Percentiles rank a stretch among this genome's conserved stretches.
These are phyloP conservation scores for Cavenderia fasciculata DNA, from an alignment of 78 protist genomes.

Conservation along the genomic window DNA sequence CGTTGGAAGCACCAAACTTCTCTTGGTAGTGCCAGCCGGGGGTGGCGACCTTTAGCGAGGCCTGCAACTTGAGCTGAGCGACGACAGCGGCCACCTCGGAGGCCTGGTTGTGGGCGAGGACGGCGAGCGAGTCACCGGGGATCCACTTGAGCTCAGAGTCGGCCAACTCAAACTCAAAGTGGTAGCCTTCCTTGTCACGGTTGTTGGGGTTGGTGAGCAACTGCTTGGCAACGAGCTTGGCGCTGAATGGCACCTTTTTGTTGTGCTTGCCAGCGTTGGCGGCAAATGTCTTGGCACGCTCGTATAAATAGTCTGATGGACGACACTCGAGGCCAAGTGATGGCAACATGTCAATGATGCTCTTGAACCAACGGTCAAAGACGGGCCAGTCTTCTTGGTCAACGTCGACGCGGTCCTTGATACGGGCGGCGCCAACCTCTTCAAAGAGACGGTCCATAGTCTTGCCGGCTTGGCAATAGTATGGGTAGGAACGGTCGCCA, in stretches of 20 bases:
- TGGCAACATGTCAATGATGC: constrained; percentile 1
- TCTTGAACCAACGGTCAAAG: constrained; percentile 40
- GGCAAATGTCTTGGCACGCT: constrained; percentile 30
- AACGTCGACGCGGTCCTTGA: constrained; percentile 50
- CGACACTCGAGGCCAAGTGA: constrained; percentile 1
- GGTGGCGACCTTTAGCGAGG: constrained; percentile 7
- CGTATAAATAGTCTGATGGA: constrained; percentile 49
- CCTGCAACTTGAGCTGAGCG: not conserved
- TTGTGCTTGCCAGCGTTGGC: constrained; percentile 41
- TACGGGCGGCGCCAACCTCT: not conserved
- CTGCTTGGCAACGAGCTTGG: constrained; percentile 22
- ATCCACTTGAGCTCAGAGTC: constrained; percentile 47
- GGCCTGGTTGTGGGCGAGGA: constrained; percentile 30
- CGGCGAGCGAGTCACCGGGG: constrained; percentile 70
- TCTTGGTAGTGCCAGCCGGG: constrained; percentile 72
- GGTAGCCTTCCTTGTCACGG: constrained; percentile 50
- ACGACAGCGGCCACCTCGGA: constrained; percentile 17
- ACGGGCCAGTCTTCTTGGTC: constrained; percentile 68
- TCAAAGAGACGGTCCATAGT: constrained; percentile 35
- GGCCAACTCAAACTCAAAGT: constrained; percentile 71
- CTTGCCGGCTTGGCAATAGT: constrained; percentile 47
- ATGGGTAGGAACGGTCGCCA: constrained; percentile 67
- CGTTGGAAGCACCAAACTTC: constrained; percentile 14
- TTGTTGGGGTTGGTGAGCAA: not conserved
- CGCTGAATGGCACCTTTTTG: constrained; percentile 61